Conservation (phyloP, 164 flowering plant species). For the Vitis rotundifolia region DNA sequence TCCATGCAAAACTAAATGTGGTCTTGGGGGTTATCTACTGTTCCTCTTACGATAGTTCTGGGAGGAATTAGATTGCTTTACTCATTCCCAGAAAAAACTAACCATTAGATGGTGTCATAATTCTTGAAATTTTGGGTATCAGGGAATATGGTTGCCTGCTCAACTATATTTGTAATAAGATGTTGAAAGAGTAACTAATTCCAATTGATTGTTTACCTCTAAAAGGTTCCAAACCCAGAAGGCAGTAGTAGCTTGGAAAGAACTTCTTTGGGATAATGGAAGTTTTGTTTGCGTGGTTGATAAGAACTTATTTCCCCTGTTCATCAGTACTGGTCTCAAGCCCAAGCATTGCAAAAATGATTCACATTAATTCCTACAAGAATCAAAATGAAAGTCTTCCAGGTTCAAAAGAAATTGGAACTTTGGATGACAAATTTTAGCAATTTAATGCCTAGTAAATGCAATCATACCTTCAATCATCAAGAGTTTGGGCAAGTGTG, state of each 20-base stretch:
- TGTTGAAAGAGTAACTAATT: too few relatives aligned
- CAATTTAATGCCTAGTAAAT: background rate
- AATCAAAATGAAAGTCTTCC: conserved; percentile 7
- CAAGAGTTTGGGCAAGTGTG: conserved; percentile 54
- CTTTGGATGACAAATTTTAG: background rate
- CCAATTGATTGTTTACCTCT: conserved; percentile 32
- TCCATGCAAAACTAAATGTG: too few relatives aligned
- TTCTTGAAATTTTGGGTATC: too few relatives aligned
- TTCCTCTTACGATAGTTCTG: too few relatives aligned
- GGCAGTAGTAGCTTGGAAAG: conserved; percentile 34
- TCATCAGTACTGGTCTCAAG: conserved; percentile 57
- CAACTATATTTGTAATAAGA: too few relatives aligned
- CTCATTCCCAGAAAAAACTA: too few relatives aligned
- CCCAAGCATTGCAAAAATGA: conserved; percentile 73
- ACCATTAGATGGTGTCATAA: too few relatives aligned
- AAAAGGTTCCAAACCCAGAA: conserved; percentile 39
- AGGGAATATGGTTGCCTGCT: too few relatives aligned
- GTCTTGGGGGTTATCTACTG: too few relatives aligned
- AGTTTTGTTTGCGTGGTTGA: conserved; percentile 70
- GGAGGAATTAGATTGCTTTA: too few relatives aligned
- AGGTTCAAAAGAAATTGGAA: background rate
- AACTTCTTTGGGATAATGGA: conserved; percentile 54
- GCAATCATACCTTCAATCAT: conserved; percentile 61
- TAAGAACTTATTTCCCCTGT: conserved; percentile 53
- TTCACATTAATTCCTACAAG: conserved; percentile 63